A percentile compares a stretch with the other conserved stretches of the same genome.
phyloP scores from a whole-genome alignment of 768 basidiomycete species.

The Termitomyces sp. region DNA sequence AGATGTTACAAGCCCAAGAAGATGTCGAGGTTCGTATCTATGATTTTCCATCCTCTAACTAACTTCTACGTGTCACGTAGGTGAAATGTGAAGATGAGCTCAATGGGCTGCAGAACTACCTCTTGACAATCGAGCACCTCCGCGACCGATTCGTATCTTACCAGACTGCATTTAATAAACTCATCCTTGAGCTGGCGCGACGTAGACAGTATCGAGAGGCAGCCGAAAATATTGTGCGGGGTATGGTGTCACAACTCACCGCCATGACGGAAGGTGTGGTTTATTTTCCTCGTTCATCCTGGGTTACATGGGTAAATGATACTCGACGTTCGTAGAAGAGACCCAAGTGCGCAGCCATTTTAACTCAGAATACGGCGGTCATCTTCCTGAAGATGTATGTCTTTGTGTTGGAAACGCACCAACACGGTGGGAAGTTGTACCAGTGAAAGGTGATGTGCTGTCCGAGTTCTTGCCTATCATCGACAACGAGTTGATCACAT shows the following conservation, averaged over 20 bases:
- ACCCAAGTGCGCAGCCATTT: slow-evolving; percentile 57
- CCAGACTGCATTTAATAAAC: slow-evolving; percentile 65
- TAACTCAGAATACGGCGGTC: slow-evolving; percentile 64
- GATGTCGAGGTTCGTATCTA: slow-evolving; percentile 49
- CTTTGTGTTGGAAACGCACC: slow-evolving; percentile 70
- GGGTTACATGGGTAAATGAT: background rate
- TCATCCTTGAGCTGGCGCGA: slow-evolving; percentile 68
- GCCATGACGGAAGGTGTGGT: slow-evolving; percentile 61
- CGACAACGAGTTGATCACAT: slow-evolving; percentile 48
- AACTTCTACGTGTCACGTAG: slow-evolving; percentile 23
- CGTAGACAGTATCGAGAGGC: slow-evolving; percentile 62
- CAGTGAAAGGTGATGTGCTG: slow-evolving; percentile 44
- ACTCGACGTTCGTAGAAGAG: slow-evolving; percentile 47
- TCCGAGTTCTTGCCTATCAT: slow-evolving; percentile 58
- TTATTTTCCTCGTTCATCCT: background rate
- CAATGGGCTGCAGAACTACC: slow-evolving; percentile 50
- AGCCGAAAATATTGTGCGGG: slow-evolving; percentile 56
- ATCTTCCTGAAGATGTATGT: slow-evolving; percentile 78
- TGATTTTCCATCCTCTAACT: background rate
- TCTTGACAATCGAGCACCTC: slow-evolving; percentile 57
- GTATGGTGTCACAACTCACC: slow-evolving; percentile 60
- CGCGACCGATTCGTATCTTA: slow-evolving; percentile 64
- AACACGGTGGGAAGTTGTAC: slow-evolving; percentile 64
- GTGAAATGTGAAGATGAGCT: slow-evolving; percentile 48
- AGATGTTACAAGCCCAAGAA: slow-evolving; percentile 69